phyloP scores from a whole-genome alignment of 768 basidiomycete genomes.

The Lentinula guzmanii region DNA sequence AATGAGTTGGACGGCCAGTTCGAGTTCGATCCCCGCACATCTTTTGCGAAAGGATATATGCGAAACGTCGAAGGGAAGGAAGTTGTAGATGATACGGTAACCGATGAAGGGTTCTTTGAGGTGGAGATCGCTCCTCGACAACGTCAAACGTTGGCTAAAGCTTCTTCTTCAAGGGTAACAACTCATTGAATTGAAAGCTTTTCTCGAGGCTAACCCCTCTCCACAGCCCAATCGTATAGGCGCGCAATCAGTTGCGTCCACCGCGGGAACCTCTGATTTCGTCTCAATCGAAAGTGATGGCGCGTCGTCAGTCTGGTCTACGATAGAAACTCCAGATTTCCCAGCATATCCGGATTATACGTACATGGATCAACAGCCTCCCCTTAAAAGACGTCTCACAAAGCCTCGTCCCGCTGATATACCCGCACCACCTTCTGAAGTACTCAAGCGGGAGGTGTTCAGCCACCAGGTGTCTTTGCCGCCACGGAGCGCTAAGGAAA shows the following conservation, averaged over 20 bases:
- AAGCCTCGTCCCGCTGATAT: conserved; percentile 5
- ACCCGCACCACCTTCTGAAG: conserved; percentile 7
- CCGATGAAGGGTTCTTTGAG: conserved; percentile 13
- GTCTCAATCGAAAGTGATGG: not conserved
- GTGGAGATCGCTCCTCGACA: not conserved
- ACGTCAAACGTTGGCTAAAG: not conserved
- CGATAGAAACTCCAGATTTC: not conserved
- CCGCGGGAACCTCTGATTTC: not conserved
- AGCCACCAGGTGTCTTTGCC: conserved; percentile 1
- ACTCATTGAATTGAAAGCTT: not conserved
- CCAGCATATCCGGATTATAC: not conserved
- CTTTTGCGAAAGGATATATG: conserved; percentile 11
- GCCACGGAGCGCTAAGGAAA: not conserved
- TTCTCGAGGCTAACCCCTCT: not conserved
- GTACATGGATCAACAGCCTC: not conserved
- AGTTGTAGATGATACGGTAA: conserved; percentile 6
- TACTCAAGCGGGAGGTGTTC: conserved; percentile 3
- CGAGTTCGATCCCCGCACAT: conserved; percentile 17
- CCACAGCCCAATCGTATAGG: not conserved
- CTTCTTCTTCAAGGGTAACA: not conserved
- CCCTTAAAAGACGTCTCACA: not conserved
- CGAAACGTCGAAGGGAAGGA: not conserved
- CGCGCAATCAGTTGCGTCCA: not conserved
- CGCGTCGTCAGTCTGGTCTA: conserved; percentile 1
- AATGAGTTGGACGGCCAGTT: conserved; percentile 15